A percentile compares a stretch with the other conserved stretches of the same genome.
phyloP scores from a whole-genome alignment of 352 stramenopile genomes.

The Globisporangium echinulatum region DNA sequence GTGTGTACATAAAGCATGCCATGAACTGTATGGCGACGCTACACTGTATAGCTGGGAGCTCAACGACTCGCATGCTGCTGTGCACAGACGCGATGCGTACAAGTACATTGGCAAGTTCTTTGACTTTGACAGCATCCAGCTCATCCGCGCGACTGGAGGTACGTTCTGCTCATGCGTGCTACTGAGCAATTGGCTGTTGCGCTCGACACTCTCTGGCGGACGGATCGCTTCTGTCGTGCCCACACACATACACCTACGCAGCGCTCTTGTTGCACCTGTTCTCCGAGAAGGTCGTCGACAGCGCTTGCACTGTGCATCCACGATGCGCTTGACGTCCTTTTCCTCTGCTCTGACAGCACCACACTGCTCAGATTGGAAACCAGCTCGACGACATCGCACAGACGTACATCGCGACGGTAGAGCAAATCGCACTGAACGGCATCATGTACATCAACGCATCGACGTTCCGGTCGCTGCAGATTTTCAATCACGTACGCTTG shows the following conservation, averaged over 20 bases:
- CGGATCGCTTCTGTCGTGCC: neutral
- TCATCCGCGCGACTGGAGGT: conserved; percentile 77
- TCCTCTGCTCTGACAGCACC: neutral
- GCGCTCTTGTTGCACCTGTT: conserved; percentile 61
- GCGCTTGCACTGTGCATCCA: neutral
- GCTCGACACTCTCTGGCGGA: conserved; percentile 7
- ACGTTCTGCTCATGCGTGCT: conserved; percentile 1
- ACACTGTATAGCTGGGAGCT: too few species aligned
- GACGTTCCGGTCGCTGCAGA: conserved; percentile 70
- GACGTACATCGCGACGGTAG: conserved; percentile 51
- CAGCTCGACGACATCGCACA: conserved; percentile 56
- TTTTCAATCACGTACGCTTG: conserved; percentile 64
- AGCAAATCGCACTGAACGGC: conserved; percentile 61
- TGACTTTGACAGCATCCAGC: conserved; percentile 66
- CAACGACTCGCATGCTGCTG: neutral
- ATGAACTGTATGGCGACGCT: too few species aligned
- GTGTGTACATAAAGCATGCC: too few species aligned
- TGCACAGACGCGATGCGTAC: conserved; percentile 42
- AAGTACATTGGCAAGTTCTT: conserved; percentile 73
- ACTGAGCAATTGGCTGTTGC: neutral
- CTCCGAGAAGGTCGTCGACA: conserved; percentile 48
- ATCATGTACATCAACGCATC: conserved; percentile 78
- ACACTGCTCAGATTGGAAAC: conserved; percentile 60
- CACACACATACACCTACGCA: conserved; percentile 9
- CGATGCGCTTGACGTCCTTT: neutral